phyloP scores from a whole-genome alignment of 2,329 filamentous ascomycete genomes.

The Colletotrichum sublineola region DNA sequence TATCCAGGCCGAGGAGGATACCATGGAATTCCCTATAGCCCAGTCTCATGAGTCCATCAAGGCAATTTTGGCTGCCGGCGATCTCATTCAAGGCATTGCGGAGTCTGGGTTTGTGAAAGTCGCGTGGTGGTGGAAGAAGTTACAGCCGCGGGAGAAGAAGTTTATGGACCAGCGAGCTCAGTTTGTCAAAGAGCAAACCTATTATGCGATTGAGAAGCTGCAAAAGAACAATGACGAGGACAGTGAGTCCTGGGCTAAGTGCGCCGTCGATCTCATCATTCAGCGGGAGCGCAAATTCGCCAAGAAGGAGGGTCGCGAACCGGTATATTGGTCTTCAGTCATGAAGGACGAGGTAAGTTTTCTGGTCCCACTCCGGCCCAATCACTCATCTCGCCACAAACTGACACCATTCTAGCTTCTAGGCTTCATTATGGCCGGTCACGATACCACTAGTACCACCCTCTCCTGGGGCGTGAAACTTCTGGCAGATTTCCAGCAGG shows the following conservation, averaged over 20 bases:
- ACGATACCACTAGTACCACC: conserved; percentile 47
- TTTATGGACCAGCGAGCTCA: not conserved
- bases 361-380: accelerated
- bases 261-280: conserved; percentile 18
- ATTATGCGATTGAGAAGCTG: not conserved
- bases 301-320: conserved; percentile 26
- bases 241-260: conserved; percentile 1
- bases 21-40: not conserved
- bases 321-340: not conserved
- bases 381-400: too few relatives aligned
- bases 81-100: not conserved
- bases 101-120: not conserved
- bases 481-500: conserved; percentile 9
- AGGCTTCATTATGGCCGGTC: conserved; percentile 42
- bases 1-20: not conserved
- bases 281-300: conserved; percentile 13
- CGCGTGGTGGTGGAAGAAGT: conserved; percentile 3
- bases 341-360: conserved; percentile 28
- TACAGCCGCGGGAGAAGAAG: not conserved
- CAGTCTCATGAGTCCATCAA: not conserved
- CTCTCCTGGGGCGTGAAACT: conserved; percentile 47
- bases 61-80: not conserved
- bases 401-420: not conserved
- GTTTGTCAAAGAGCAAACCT: conserved; percentile 2
- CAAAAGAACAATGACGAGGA: not conserved